Evolutionary conservation across 768 basidiomycete species (phyloP), one percentile per base, ranked within the genome.

Genomic region (Tylopilus subfusipes): DNA sequence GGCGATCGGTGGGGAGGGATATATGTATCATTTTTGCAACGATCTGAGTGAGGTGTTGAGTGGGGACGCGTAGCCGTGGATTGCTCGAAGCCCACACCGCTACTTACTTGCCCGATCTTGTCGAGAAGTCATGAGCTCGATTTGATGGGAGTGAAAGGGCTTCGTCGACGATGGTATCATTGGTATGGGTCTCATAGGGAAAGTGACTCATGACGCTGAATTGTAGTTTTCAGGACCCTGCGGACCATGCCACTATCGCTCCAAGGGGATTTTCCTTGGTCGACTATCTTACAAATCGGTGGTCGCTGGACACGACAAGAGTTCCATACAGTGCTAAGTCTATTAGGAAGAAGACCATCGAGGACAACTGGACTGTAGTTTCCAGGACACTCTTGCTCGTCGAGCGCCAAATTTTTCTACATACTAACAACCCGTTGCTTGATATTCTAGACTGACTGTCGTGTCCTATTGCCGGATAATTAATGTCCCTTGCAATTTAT

Each of bases 21-120:
- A 67, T 29, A 57, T 64, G 56, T 57, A 63, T 40, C 63, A 63
- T 56, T 69, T 68, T 38, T 46, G 42, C 54, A 60, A 54, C 22
- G 66, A 68, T 55, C 40, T 68, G n/a, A 34, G 60, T n/a, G 53
- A 42, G 5, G 29, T 31, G 45, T 42, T 50, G 40, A 33, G 27
- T 30, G 38, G 36, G 21, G 21, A 42, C 3, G 4, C 12, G 14
- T 36, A 36, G 18, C 16, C 1, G 34, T 6, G 33, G 10, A 34
- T 13, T 27, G 25, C 25, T 27, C 25, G 25, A 7, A 27, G 7
- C 7, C 4, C 25, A 27, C 25, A 27, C n/a, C n/a, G n/a, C n/a
- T n/a, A n/a, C 25, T 27, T 7, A 7, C 7, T 7, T 27, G 25
- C 25, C 25, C 25, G 7, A 27, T 7, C 25, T 27, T 27, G 25